Evolutionary conservation across 371 early-diverging fungal genomes (phyloP), one percentile per base, ranked within the genome.

Genomic region (Batrachochytrium dendrobatidis): DNA sequence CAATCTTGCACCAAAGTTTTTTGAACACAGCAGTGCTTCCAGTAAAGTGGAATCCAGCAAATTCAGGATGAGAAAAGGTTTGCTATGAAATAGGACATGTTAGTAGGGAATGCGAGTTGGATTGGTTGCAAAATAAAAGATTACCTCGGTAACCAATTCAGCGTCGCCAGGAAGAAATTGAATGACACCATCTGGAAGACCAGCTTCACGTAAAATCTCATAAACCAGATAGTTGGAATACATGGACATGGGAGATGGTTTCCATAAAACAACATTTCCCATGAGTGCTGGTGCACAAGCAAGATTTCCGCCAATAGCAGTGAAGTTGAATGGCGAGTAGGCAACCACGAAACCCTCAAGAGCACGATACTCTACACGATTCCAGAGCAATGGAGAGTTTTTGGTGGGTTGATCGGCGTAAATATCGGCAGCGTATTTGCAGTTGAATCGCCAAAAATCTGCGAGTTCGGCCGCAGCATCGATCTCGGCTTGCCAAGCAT

Each of bases 401-500:
- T 87, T 85, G 58, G 89, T 83, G 28, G 97, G 97, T 79, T 98
- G 97, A 65, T 89, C 83, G 35, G 82, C 72, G 70, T 96, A 97
- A 56, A 98, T 85, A 64, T 96, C 92, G 52, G 71, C 84, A 56
- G 98, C 94, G 67, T 86, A 98, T 79, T 90, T 85, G 70, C 85
- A 84, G 82, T 95, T 95, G 82, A 96, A 96, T 60, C 98, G 86
- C 85, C 86, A 86, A 80, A 96, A 95, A 71, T 96, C 97, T 54
- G 77, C 79, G 29, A 94, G 80, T 74, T 98, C 97, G 30, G 94
- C 92, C 33, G 91, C 92, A 28, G 92, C 82, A 70, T 96, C 98
- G 65, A 98, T 98, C 76, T 96, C 98, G 10, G 98, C 98, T 79
- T 98, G 97, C 95, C 95, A 98, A 65, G 86, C 88, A 76, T 94